Base-by-base conservation (phyloP, 352 stramenopile species). In the Phytopythium kandeliae region DNA sequence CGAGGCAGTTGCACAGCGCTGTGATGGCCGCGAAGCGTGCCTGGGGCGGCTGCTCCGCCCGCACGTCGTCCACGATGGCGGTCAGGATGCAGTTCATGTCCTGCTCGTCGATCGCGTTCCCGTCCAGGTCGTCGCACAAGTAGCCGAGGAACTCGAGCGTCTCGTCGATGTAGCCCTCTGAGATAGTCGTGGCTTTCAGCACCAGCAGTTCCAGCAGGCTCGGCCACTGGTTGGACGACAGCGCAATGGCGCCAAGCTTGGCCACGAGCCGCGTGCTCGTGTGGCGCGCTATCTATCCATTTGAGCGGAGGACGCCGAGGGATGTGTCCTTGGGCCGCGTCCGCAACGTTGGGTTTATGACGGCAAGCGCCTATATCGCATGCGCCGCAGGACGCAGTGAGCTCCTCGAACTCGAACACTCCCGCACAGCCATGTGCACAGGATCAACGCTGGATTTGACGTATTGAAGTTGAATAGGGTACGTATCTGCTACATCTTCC, bases 21-120 rank as follows among this genome's bases (percentile, higher is more conserved):
- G 72, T 89, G 1, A 97, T 78, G 17, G 96, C 97, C 0, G 96
- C 93, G 22, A 96, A 79, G 35, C 96, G 81, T 55, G 99, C 96
- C 22, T 78, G 65, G 30, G 89, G 73, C 13, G 89, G 75, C 2
- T 91, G 73, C 50, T 97, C 86, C 0, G 78, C 55, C 35, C 85
- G 74, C 49, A 99, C 98, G 41, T 95, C 96, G 64, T 98, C 91
- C 15, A 99, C 93, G 61, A 99, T 99, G 16, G 93, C 92, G 19
- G 90, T 99, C 22, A 99, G 71, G 61, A 99, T 98, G 26, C 95
- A 75, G 71, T 99, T 98, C 2, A 95, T 97, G 44, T 95, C 87
- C 42, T 85, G 66, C 53, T 89, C 75, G 51, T 86, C 74, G 21
- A 95, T 71, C 3, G 66, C 56, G 41, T 81, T 77, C 31, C 89